Evolutionary conservation across 768 basidiomycete species (phyloP), one percentile per base, ranked within the genome.

Genomic region (Gloeophyllum trabeum): DNA sequence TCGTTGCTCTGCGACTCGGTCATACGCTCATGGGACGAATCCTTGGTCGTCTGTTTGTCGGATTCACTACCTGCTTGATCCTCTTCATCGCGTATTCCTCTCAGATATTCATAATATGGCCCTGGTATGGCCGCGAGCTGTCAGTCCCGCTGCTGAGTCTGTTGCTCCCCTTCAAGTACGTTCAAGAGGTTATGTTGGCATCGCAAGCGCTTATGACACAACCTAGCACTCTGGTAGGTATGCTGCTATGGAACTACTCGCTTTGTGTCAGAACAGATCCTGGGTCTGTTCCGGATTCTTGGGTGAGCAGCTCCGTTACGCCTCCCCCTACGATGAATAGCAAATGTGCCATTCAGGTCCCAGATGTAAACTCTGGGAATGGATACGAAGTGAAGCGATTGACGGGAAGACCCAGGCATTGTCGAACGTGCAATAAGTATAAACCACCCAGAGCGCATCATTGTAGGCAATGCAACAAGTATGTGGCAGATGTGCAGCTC

Each of bases 381-480:
- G 85, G 81, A 14, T 81, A 81, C 42, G 93, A 98, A 64, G 87
- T 96, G 30, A 97, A 96, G 70, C 86, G 79, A 51, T 62, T 85
- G 22, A 92, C 86, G 0, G 85, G 89, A 2, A 64, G 67, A 0
- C 90, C 91, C 14, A 69, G 96, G 19, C 89, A 76, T 55, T 99
- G 96, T 61, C 73, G 89, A 43, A 81, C 76, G 46, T 99, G 96
- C 60, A 69, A 81, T 47, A 71, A 67, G 45, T 89, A 81, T 59
- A 97, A 93, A 54, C 88, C 89, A 24, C 86, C 88, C 18, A 66
- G 90, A 44, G 75, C 93, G 0, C 96, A 99, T 61, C 96, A 99
- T 51, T 99, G 96, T 60, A 73, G 80, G 44, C 72, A 81, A 46
- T 99, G 96, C 58, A 79, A 80, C 56, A 74, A 75, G 77, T 90